Conservation (phyloP, 768 basidiomycete species). For the Rossbeevera mucosa region DNA sequence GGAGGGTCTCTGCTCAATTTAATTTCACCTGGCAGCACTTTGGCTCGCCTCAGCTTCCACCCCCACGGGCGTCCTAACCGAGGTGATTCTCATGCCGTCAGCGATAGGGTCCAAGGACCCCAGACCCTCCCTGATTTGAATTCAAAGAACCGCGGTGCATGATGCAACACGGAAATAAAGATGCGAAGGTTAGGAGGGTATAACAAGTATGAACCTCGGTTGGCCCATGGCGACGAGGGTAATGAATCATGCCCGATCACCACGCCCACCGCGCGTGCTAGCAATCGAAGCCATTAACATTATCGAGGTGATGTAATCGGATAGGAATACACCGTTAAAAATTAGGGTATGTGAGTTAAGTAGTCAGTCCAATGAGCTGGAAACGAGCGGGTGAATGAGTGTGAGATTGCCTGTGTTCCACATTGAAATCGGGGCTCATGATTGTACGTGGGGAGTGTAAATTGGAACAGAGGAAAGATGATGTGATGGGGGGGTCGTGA, state of each 20-base stretch:
- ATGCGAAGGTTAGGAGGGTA: background rate
- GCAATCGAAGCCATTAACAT: background rate
- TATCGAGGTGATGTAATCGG: background rate
- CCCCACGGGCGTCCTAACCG: background rate
- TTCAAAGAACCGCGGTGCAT: background rate
- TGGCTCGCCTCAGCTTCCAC: background rate
- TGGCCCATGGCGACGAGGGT: background rate
- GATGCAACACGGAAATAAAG: background rate
- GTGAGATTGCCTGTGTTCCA: slow-evolving; percentile 7
- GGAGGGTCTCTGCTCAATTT: background rate
- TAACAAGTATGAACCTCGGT: background rate
- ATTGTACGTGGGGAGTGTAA: background rate
- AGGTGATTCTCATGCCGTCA: background rate
- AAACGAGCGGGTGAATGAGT: slow-evolving; percentile 11
- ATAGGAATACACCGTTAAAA: slow-evolving; percentile 6
- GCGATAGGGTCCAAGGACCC: background rate
- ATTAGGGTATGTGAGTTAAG: background rate
- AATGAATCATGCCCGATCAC: background rate
- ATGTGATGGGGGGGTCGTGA: background rate
- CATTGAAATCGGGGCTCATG: slow-evolving; percentile 5
- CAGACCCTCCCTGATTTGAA: background rate
- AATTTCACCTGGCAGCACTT: background rate
- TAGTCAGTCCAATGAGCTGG: background rate
- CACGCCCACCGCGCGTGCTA: background rate
- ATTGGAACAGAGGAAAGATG: background rate